These are phyloP conservation scores for Grosmannia huntii DNA, from an alignment of 2,329 filamentous ascomycete genomes.

Conservation along the genomic window DNA sequence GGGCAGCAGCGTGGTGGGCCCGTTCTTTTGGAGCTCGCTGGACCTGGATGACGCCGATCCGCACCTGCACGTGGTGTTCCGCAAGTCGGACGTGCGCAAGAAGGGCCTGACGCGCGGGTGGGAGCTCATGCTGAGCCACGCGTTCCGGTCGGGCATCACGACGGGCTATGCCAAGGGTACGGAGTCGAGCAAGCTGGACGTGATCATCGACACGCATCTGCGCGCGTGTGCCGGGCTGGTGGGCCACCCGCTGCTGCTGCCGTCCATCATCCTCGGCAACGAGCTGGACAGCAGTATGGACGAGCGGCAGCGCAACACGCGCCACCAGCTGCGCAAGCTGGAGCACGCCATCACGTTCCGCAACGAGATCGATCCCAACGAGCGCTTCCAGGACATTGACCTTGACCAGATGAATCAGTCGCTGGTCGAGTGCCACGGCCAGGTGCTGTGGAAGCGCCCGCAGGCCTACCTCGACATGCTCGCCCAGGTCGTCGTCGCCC, in stretches of 20 bases:
- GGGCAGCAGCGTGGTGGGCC: conserved; percentile 44
- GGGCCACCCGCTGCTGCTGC: conserved; percentile 45
- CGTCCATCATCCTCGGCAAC: conserved; percentile 44
- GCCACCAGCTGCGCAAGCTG: conserved; percentile 47
- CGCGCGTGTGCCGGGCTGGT: conserved; percentile 34
- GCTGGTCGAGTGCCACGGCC: conserved; percentile 46
- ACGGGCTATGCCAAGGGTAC: conserved; percentile 52
- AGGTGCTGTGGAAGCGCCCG: conserved; percentile 26
- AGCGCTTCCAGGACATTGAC: conserved; percentile 41
- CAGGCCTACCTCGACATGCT: conserved; percentile 35
- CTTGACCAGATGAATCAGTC: conserved; percentile 48
- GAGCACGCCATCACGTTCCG: conserved; percentile 50
- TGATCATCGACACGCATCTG: conserved; percentile 34
- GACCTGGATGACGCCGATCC: conserved; percentile 44
- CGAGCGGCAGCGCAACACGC: conserved; percentile 48
- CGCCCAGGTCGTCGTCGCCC: conserved; percentile 10
- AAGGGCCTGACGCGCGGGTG: conserved; percentile 50
- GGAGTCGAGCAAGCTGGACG: conserved; percentile 38
- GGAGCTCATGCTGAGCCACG: conserved; percentile 50
- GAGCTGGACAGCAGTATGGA: conserved; percentile 44
- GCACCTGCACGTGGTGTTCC: conserved; percentile 48
- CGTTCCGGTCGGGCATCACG: conserved; percentile 40
- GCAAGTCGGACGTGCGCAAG: conserved; percentile 54
- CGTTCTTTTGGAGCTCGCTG: conserved; percentile 48
- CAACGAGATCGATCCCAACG: conserved; percentile 43